Evolutionary conservation across 2,329 filamentous ascomycete species (phyloP), one percentile per base, ranked within the genome.

Genomic region (Ilyonectria destructans): DNA sequence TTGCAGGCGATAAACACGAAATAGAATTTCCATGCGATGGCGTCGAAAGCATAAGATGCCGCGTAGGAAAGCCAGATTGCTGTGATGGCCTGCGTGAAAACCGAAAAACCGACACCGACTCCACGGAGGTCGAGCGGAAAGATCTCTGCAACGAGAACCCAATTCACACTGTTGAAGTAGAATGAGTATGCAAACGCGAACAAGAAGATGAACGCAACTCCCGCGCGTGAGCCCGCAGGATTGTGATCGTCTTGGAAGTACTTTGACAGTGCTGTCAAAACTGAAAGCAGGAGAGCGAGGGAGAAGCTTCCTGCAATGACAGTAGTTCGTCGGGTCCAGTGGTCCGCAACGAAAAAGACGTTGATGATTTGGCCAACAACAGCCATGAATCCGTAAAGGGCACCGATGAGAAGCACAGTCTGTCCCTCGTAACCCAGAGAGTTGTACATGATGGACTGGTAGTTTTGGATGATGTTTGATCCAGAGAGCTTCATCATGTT

Each of bases 361-460:
- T 78, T 78, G 58, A 80, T 77, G 21, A 79, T 68, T 62, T 80
- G 79, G 7, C 77, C 78, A 5, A 78, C 62, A 5, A 80, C 67
- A 2, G 74, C 78, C 77, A 79, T 80, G 31, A 80, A 74, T 10
- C 79, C 79, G 49, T 81, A 80, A 31, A 83, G 82, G n/a, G 83
- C 85, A 58, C 84, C 83, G 37, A 85, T 86, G 19, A 87, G 78
- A 8, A 87, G 79, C 31, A 85, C 82, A 7, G 82, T 81, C 67
- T 82, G 82, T 72, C 85, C 85, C 64, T 85, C 83, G 26, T 85
- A 84, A 69, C 83, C 84, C 58, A 87, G 80, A 43, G 84, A 80
- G 69, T 83, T 81, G 58, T 82, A 80, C 64, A 80, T 68, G 31
- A 81, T 69, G 1, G 69, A 74, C 60, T 81, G 79, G 63, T 78